Conservation (phyloP, 2,329 filamentous ascomycete genomes). For the Rhynchosporium secalis region DNA sequence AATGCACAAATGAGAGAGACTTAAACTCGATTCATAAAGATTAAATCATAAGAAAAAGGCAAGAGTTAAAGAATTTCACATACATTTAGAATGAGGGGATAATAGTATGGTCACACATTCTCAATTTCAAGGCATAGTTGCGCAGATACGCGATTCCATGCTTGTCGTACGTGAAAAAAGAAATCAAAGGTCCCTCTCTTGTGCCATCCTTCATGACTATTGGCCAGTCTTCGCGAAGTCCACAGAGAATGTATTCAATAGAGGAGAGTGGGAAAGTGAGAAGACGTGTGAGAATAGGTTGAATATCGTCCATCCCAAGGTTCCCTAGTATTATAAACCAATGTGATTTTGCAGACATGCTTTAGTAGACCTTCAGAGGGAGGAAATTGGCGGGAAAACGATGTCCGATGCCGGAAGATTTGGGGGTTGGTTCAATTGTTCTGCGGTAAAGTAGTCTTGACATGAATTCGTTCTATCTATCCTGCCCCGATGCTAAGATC, state of each 20-base stretch:
- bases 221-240: constrained; percentile 18
- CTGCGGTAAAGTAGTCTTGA: constrained; percentile 12
- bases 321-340: not conserved
- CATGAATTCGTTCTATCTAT: constrained; percentile 20
- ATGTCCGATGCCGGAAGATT: not conserved
- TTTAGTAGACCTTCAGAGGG: not conserved
- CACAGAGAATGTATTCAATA: constrained; percentile 10
- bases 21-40: too few relatives aligned
- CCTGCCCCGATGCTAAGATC: constrained; percentile 12
- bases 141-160: constrained; percentile 5
- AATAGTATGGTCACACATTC: too few relatives aligned
- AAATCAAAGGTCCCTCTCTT: too few relatives aligned
- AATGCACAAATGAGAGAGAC: too few relatives aligned
- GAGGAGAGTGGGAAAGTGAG: not conserved
- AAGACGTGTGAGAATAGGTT: not conserved
- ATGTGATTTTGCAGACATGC: not conserved
- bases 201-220: constrained; percentile 7
- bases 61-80: too few relatives aligned
- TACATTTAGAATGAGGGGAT: too few relatives aligned
- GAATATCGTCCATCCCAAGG: not conserved
- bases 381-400: not conserved
- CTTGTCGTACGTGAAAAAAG: not conserved
- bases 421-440: constrained; percentile 5
- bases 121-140: not conserved
- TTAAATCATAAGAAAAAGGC: too few relatives aligned